Evolutionary conservation across 768 basidiomycete species (phyloP), one percentile per base, ranked within the genome.

Genomic region (Boletus vinaceobasis): DNA sequence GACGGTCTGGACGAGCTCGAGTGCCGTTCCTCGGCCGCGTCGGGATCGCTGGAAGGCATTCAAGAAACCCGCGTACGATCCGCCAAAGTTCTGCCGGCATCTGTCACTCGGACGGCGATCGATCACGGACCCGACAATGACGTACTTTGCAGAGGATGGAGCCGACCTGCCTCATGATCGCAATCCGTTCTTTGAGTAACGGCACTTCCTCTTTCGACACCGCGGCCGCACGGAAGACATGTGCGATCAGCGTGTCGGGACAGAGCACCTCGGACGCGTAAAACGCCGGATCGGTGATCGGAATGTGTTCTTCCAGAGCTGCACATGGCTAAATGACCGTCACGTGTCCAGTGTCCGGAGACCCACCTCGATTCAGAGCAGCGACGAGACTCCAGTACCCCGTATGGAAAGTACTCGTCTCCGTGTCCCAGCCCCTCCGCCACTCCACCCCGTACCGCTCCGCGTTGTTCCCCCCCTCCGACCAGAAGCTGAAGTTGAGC

Each of bases 401-500:
- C 0, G 88, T 92, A 69, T 83, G 85, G 23, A 86, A 73, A 37
- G 73, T 76, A 40, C 57, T 75, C n/a, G 72, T 70, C 7, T 77
- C 66, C n/a, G 71, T 74, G 14, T 71, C 72, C 88, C 90, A 92
- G 1, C 84, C 81, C 8, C 77, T 70, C 49, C 82, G 77, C 91
- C 92, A 94, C 61, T 85, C 78, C 3, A 95, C 84, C 21, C 87
- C 90, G 65, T 84, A 96, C 27, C 90, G 78, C 33, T 80, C 83
- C 4, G 74, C 60, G 6, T 60, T 69, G 0, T 83, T 81, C 57
- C 86, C 83, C 39, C 71, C 77, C 64, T 86, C 84, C 1, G 87
- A 92, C 93, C 94, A 95, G 70, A 91, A 96, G 63, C 81, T 89
- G 70, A 91, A 96, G 70, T 93, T 96, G 48, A 92, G 79, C 15